These are phyloP conservation scores for Thamnidium elegans DNA, from an alignment of 192 early-diverging fungal genomes.

Conservation along the genomic window DNA sequence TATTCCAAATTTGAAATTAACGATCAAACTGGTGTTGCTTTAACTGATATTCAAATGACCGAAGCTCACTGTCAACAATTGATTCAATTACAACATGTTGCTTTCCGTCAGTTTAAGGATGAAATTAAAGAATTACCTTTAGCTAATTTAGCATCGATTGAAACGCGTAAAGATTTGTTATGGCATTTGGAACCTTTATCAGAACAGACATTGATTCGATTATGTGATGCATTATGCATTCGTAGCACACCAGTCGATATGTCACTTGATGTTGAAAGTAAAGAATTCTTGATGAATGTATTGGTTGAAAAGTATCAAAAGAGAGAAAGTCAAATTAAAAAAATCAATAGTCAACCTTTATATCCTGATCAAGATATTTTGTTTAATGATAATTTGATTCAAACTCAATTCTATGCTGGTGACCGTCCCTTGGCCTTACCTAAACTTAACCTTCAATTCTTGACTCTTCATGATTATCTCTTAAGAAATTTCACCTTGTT, in stretches of 20 bases:
- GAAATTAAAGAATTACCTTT: slow-evolving; percentile 73
- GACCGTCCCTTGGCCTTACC: slow-evolving; percentile 69
- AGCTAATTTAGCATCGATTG: slow-evolving; percentile 67
- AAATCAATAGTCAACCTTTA: slow-evolving; percentile 64
- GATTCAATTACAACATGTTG: slow-evolving; percentile 65
- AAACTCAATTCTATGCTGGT: slow-evolving; percentile 62
- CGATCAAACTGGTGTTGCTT: slow-evolving; percentile 72
- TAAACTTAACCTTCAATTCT: slow-evolving; percentile 91
- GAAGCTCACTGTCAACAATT: slow-evolving; percentile 61
- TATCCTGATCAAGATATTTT: slow-evolving; percentile 77
- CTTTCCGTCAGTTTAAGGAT: slow-evolving; percentile 65
- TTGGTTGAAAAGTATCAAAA: slow-evolving; percentile 59
- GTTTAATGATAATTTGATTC: slow-evolving; percentile 67
- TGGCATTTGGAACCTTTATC: slow-evolving; percentile 53
- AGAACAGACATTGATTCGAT: slow-evolving; percentile 42
- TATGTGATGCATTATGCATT: slow-evolving; percentile 65
- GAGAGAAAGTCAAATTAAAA: slow-evolving; percentile 63
- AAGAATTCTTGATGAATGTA: slow-evolving; percentile 56
- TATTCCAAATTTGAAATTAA: slow-evolving; percentile 82
- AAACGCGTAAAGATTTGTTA: slow-evolving; percentile 43
- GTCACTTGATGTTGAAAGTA: slow-evolving; percentile 23
- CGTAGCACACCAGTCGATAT: slow-evolving; percentile 46
- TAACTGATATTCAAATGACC: slow-evolving; percentile 64
- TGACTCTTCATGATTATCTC: slow-evolving; percentile 91
- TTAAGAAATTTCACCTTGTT: slow-evolving; percentile 81